Percentiles rank a stretch among this genome's conserved stretches.
phyloP scores from a whole-genome alignment of 768 basidiomycete species.

The Filobasidium floriforme region DNA sequence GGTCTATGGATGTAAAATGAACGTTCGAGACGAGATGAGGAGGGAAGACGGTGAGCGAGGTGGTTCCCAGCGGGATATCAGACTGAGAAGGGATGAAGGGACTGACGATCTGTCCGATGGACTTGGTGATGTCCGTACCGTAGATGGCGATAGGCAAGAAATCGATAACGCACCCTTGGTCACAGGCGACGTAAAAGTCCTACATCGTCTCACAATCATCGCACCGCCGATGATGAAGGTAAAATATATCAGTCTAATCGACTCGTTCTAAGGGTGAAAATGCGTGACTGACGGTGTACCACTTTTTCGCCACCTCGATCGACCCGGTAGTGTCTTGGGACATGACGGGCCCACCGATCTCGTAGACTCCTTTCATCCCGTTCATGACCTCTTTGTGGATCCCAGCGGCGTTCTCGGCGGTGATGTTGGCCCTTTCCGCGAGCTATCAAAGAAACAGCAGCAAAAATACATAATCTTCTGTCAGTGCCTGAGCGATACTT shows the following conservation, averaged over 20 bases:
- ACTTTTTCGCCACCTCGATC: neutral
- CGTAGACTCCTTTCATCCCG: neutral
- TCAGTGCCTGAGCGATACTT: neutral
- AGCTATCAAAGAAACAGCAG: too few species aligned
- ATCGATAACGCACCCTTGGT: neutral
- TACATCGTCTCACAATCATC: neutral
- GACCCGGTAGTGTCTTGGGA: neutral
- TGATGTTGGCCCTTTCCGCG: neutral
- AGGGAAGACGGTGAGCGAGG: neutral
- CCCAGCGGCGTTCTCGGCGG: neutral
- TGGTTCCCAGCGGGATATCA: neutral
- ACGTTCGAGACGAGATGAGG: neutral
- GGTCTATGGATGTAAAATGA: neutral
- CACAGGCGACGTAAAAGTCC: conserved; percentile 1
- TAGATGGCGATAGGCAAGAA: neutral
- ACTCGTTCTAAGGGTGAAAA: neutral
- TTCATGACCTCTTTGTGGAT: neutral
- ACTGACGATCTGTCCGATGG: conserved; percentile 2
- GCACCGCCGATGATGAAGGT: neutral
- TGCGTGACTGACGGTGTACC: neutral
- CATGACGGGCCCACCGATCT: conserved; percentile 4
- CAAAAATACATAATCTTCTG: neutral
- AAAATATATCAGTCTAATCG: neutral
- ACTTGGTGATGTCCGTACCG: neutral
- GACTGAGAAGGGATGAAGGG: neutral